These are phyloP conservation scores for Solanum chaucha DNA, from an alignment of 257 asterid species.

Conservation along the genomic window DNA sequence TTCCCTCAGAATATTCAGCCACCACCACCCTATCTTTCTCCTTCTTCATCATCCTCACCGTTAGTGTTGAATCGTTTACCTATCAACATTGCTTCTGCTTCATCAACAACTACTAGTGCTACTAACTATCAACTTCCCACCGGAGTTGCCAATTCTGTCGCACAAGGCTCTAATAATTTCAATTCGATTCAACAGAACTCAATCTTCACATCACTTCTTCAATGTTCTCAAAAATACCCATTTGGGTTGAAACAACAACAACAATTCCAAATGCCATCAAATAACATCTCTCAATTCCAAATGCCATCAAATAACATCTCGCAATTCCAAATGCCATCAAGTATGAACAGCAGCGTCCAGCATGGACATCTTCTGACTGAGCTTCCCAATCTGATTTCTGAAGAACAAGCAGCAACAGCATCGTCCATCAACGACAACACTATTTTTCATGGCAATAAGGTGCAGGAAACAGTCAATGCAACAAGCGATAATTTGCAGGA, in stretches of 20 bases:
- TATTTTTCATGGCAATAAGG: conserved; percentile 18
- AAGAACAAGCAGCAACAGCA: conserved; percentile 22
- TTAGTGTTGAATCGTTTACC: neutral
- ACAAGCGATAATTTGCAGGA: conserved; percentile 7
- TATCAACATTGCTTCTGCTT: neutral
- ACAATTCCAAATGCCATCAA: conserved; percentile 10
- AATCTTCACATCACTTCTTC: conserved; percentile 34
- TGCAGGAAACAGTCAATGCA: neutral
- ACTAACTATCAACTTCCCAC: conserved; percentile 11
- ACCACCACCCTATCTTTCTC: conserved; percentile 18
- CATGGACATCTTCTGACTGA: conserved; percentile 5
- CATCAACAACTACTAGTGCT: neutral
- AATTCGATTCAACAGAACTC: conserved; percentile 20
- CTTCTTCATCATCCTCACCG: conserved; percentile 6
- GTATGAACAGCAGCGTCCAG: conserved; percentile 1
- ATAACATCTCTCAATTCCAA: conserved; percentile 7
- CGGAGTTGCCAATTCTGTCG: neutral
- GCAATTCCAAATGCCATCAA: neutral
- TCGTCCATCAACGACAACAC: neutral
- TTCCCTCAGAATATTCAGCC: conserved; percentile 39
- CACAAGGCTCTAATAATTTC: conserved; percentile 24
- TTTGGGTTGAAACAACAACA: conserved; percentile 14
- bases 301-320: neutral
- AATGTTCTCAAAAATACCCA: conserved; percentile 27
- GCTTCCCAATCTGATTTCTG: conserved; percentile 39